phyloP scores from a whole-genome alignment of 176 grass and related monocot genomes.

The Oryza coarctata region DNA sequence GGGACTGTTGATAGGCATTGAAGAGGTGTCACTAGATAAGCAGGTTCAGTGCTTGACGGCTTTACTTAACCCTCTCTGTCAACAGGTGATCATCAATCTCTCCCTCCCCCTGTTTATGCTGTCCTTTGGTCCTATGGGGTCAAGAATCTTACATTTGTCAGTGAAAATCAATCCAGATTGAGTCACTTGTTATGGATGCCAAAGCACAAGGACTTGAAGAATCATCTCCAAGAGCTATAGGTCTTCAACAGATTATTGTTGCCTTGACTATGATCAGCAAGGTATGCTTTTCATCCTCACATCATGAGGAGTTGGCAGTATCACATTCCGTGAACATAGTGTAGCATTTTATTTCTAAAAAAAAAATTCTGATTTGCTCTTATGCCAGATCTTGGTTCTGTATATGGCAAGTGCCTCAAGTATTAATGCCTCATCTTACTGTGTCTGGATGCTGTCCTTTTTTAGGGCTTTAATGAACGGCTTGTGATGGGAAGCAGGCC shows the following conservation, averaged over 20 bases:
- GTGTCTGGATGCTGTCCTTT: conserved; percentile 7
- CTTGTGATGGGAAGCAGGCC: conserved; percentile 78
- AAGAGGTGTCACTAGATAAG: conserved; percentile 81
- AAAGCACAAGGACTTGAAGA: conserved; percentile 70
- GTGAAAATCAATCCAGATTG: conserved; percentile 54
- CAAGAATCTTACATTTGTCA: conserved; percentile 21
- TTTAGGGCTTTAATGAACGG: conserved; percentile 91
- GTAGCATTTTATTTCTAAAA: conserved; percentile 18
- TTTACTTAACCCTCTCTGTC: conserved; percentile 81
- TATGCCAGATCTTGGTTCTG: conserved; percentile 7
- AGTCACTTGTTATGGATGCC: conserved; percentile 67
- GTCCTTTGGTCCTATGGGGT: conserved; percentile 7
- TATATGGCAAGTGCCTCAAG: neutral
- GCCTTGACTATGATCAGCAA: conserved; percentile 94
- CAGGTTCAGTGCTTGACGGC: conserved; percentile 77
- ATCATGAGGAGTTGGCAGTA: conserved; percentile 8
- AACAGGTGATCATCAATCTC: conserved; percentile 56
- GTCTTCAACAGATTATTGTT: conserved; percentile 83
- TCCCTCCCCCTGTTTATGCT: neutral
- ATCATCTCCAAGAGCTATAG: conserved; percentile 49
- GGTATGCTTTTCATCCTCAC: conserved; percentile 44
- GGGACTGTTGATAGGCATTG: conserved; percentile 90
- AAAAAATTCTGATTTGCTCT: conserved; percentile 4
- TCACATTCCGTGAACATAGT: conserved; percentile 2
- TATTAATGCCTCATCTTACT: conserved; percentile 29